Percentiles rank a stretch among this genome's conserved stretches.
These are phyloP conservation scores for Dothistroma pini DNA, from an alignment of 2,329 filamentous ascomycete genomes.

Conservation along the genomic window DNA sequence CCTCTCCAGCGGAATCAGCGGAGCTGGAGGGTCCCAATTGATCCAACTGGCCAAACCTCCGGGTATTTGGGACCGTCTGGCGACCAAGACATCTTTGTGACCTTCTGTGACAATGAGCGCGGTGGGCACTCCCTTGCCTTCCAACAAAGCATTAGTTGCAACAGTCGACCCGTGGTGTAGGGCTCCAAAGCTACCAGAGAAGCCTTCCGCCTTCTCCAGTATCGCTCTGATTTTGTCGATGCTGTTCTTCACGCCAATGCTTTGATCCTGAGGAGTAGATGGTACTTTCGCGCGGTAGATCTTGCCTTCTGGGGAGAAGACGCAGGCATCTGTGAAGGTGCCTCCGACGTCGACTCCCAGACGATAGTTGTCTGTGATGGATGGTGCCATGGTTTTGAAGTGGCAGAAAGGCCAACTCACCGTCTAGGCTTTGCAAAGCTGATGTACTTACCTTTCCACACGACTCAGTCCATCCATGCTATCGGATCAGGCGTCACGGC, in stretches of 20 bases:
- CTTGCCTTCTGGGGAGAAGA: constrained; percentile 25
- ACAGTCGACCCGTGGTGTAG: constrained; percentile 28
- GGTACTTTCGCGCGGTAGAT: constrained; percentile 29
- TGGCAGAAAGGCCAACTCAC: neutral
- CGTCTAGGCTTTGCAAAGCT: neutral
- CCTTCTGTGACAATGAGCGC: constrained; percentile 28
- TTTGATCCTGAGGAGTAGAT: constrained; percentile 28
- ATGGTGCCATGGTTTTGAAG: constrained; percentile 2
- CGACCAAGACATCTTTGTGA: constrained; percentile 30
- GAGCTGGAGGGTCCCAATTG: constrained; percentile 26
- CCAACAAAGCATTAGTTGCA: constrained; percentile 27
- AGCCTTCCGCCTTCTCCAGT: constrained; percentile 25
- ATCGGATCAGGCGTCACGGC: neutral
- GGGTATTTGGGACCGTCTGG: constrained; percentile 26
- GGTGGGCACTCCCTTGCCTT: constrained; percentile 28
- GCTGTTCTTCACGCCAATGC: constrained; percentile 27
- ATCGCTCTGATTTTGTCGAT: constrained; percentile 26
- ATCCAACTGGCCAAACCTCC: constrained; percentile 29
- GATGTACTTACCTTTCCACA: constrained; percentile 13
- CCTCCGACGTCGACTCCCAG: constrained; percentile 27
- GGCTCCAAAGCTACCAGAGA: constrained; percentile 27
- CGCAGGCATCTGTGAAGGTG: constrained; percentile 29
- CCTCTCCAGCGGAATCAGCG: constrained; percentile 27
- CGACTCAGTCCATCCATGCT: neutral
- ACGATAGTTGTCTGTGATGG: constrained; percentile 20